A percentile compares a stretch with the other conserved stretches of the same genome.
phyloP scores from a whole-genome alignment of 352 stramenopile genomes.

The Nothophytophthora sp. region DNA sequence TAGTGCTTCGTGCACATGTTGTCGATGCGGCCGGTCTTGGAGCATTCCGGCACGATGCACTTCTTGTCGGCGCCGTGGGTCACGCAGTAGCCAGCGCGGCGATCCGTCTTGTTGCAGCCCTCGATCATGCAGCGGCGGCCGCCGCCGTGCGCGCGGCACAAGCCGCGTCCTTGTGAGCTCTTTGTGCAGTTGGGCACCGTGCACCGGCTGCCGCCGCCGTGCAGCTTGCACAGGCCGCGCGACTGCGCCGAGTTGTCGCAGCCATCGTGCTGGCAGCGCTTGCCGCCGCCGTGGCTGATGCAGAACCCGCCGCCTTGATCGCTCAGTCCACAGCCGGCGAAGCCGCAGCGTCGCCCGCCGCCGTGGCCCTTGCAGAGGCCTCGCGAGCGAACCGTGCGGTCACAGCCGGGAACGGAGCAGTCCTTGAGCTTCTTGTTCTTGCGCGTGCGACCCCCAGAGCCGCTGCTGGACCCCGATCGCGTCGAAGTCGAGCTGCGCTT shows the following conservation, averaged over 20 bases:
- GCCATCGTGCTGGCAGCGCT: slow-evolving; percentile 71
- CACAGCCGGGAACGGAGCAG: slow-evolving; percentile 74
- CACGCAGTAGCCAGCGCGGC: slow-evolving; percentile 75
- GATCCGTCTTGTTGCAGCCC: slow-evolving; percentile 86
- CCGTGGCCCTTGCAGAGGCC: slow-evolving; percentile 83
- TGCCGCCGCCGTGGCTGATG: slow-evolving; percentile 82
- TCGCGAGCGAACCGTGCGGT: slow-evolving; percentile 74
- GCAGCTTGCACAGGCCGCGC: slow-evolving; percentile 79
- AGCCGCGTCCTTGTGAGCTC: slow-evolving; percentile 81
- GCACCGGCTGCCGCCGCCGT: slow-evolving; percentile 78
- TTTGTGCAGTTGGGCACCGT: slow-evolving; percentile 83
- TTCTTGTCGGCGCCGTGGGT: slow-evolving; percentile 86
- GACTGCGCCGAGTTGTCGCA: slow-evolving; percentile 87
- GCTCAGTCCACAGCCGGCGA: slow-evolving; percentile 66
- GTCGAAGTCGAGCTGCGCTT: slow-evolving; percentile 37
- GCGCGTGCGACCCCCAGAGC: slow-evolving; percentile 31
- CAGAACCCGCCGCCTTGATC: slow-evolving; percentile 82
- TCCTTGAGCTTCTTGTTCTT: slow-evolving; percentile 88
- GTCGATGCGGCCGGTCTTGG: slow-evolving; percentile 82
- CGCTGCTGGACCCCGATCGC: slow-evolving; percentile 44
- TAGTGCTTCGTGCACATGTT: slow-evolving; percentile 87
- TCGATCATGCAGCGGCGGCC: slow-evolving; percentile 82
- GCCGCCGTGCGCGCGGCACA: slow-evolving; percentile 84
- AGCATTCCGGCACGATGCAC: slow-evolving; percentile 78
- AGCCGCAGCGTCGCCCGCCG: slow-evolving; percentile 71